Conservation (phyloP, 1,284 basidiomycete genomes). For the Microbotryum lychnidis-dioicae region DNA sequence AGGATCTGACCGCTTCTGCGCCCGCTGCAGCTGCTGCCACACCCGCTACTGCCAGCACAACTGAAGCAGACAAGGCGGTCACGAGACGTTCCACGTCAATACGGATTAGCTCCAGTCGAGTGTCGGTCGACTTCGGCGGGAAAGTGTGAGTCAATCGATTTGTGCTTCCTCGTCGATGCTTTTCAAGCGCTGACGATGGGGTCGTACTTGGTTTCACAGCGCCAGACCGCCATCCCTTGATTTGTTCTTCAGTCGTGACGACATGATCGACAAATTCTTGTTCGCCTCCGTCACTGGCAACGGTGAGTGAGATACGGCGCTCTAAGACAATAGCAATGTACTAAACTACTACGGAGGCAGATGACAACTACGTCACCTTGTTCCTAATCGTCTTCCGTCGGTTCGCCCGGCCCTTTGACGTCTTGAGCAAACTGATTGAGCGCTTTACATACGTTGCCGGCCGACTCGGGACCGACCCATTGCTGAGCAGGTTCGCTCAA, state of each 20-base stretch:
- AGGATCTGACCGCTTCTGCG: too few species aligned
- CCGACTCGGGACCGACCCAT: conserved; percentile 29
- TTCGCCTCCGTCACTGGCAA: conserved; percentile 37
- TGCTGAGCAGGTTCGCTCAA: conserved; percentile 36
- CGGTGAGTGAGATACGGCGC: conserved; percentile 23
- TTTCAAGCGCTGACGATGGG: too few species aligned
- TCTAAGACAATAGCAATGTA: not conserved
- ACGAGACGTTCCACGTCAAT: too few species aligned
- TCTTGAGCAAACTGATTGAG: conserved; percentile 33
- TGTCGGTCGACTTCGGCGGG: too few species aligned
- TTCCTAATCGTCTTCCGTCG: conserved; percentile 37
- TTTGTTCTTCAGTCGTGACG: conserved; percentile 32
- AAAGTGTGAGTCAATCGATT: too few species aligned
- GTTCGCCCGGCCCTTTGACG: conserved; percentile 35
- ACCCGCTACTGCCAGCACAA: too few species aligned
- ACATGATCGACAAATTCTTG: conserved; percentile 38
- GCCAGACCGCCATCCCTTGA: conserved; percentile 24
- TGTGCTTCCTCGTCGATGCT: too few species aligned
- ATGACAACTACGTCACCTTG: conserved; percentile 33
- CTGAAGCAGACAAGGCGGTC: too few species aligned
- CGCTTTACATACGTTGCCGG: conserved; percentile 33
- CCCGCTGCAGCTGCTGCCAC: too few species aligned
- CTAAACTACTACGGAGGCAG: conserved; percentile 11
- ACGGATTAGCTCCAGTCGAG: too few species aligned
- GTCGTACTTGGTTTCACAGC: too few species aligned